Evolutionary conservation across 495 filamentous ascomycete genomes (phyloP), one percentile per base, ranked within the genome.

Genomic region (Aspergillus incahuasiensis): DNA sequence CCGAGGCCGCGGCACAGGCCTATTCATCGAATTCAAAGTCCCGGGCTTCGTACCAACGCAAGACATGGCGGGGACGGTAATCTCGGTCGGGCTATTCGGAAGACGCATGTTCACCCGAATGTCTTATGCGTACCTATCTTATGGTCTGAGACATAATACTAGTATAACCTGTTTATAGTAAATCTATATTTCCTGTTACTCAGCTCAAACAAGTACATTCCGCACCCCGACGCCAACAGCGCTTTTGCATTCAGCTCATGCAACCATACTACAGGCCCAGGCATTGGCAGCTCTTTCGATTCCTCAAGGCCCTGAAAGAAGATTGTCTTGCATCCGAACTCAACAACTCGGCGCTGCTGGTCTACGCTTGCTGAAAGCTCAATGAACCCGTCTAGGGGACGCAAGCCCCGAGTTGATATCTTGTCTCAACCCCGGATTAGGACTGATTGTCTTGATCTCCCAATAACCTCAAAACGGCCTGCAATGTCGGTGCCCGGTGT

Each of bases 401-500:
- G 66, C 4, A 79, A 69, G 0, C 68, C 76, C 15, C 55, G 51
- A 21, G 78, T 79, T 43, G 78, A 65, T 0, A 82, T 82, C 5
- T 75, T 77, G 57, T 81, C 84, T 8, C 84, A 84, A 58, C 79
- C 81, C 0, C 85, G 77, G 21, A 86, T 74, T 9, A 79, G 64
- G 12, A 35, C 13, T 35, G 32, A 35, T 86, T 80, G 38, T 72
- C 65, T 12, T 6, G 72, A 73, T 59, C 82, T 79, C 34, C 75
- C 73, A 1, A 88, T 65, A 0, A 88, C 82, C 67, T 86, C 79
- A 62, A 88, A 86, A 57, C 86, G 79, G 61, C 85, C 83, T 11
- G 79, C 80, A 48, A 86, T 76, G 25, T 74, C 67, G 13, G 83
- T 81, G 4, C 83, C 82, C 16, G 70, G 63, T 11, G 78, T 67